Base-by-base conservation (phyloP, 495 filamentous ascomycete genomes). In the Podospora comata region DNA sequence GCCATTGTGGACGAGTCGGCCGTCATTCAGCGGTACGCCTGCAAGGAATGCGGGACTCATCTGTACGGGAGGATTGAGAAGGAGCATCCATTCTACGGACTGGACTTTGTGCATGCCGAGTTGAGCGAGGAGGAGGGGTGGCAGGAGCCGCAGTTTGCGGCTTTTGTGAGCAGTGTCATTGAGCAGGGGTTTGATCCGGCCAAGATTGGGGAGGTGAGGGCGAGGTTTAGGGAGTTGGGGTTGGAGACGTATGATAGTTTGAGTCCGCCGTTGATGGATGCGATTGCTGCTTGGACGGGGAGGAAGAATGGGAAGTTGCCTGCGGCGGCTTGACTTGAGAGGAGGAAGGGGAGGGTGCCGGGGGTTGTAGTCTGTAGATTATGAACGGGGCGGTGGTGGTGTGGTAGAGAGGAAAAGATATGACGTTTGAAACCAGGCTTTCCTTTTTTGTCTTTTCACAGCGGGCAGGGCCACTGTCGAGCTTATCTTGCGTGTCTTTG, bases 131-230 rank as follows among this genome's bases (percentile, higher is more conserved):
- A 83, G 61, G 74, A 79, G 68, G 86, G 86, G 48, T 88, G 86
- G 86, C 85, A 88, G 75, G 86, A 87, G 76, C 84, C 84, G 5
- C 86, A 88, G 74, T 88, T 89, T 72, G 86, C 86, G 2, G 87
- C 80, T 2, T 88, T 88, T 68, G 84, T 88, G 53, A 82, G 79
- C 53, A 85, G 81, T 54, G 85, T 88, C 67, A 87, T 89, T 70
- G 86, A 88, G 81, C 84, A 88, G 72, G 86, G 86, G 4, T 86
- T 83, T 65, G 76, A 84, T 65, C 86, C 86, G 5, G 73, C 77
- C 20, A 73, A 73, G 3, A 88, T 88, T 72, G 81, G 78, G 59
- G 81, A 76, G 32, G 80, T 89, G 4, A 71, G 86, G 20, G 69
- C 20, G 5, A 85, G 76, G 75, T 79, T 88, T 60, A 79, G 79